phyloP scores from a whole-genome alignment of 148 eudicot genomes.

The Beta vulgaris region DNA sequence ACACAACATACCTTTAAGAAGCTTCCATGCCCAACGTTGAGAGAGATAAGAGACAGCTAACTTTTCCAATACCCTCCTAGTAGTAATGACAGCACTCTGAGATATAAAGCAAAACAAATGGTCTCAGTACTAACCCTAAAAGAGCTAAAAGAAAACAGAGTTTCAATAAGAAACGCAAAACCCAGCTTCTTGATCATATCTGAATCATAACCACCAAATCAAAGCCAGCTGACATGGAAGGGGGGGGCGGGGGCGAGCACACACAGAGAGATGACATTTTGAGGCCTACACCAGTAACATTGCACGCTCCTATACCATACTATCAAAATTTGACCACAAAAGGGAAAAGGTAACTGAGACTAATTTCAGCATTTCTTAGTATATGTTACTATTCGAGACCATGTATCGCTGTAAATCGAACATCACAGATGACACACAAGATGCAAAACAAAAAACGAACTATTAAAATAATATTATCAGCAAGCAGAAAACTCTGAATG shows the following conservation, averaged over 20 bases:
- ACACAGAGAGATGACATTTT: neutral
- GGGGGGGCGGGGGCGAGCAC: neutral
- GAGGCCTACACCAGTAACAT: neutral
- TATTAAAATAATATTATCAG: neutral
- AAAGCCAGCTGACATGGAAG: no score
- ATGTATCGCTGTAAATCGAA: neutral
- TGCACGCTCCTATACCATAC: neutral
- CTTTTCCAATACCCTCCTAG: constrained; percentile 87
- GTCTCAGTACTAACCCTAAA: constrained; percentile 5
- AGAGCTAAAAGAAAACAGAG: neutral
- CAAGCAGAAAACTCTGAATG: neutral
- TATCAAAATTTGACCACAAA: neutral
- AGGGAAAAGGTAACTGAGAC: neutral
- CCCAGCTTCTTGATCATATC: neutral
- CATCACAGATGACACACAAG: neutral
- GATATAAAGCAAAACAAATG: constrained; percentile 4
- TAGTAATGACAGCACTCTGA: constrained; percentile 79
- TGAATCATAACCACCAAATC: no score
- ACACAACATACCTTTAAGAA: constrained; percentile 68
- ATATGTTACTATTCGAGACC: neutral
- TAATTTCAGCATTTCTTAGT: neutral
- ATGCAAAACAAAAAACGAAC: neutral
- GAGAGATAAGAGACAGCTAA: constrained; percentile 69
- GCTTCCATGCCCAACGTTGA: constrained; percentile 93
- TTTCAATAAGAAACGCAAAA: neutral